Conservation (phyloP, 768 basidiomycete genomes). For the Ramaria rubella region DNA sequence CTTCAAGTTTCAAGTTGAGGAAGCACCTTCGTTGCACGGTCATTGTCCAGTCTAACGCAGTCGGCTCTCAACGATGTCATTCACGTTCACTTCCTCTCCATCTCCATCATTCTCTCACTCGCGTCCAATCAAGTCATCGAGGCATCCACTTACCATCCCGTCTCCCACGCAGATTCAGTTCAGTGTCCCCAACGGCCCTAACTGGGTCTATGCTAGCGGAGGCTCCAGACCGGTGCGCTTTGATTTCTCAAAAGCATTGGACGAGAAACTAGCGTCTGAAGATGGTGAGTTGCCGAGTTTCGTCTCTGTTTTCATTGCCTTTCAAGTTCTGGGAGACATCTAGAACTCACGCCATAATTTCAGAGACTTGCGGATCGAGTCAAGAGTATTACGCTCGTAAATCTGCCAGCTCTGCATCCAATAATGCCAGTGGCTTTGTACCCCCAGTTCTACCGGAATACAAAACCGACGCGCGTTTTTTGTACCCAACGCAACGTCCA, state of each 20-base stretch:
- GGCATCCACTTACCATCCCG: background rate
- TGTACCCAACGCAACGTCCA: conserved; percentile 1
- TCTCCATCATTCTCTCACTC: background rate
- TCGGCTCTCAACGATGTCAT: too few relatives aligned
- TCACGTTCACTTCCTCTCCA: background rate
- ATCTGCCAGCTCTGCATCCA: background rate
- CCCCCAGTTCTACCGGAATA: background rate
- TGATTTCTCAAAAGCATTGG: conserved; percentile 1
- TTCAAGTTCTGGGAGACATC: too few relatives aligned
- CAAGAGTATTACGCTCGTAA: conserved; percentile 1
- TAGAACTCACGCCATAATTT: background rate
- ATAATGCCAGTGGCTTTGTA: background rate
- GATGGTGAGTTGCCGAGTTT: background rate
- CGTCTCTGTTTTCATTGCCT: background rate
- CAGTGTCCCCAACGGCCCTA: background rate
- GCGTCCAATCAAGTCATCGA: background rate
- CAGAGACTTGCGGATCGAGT: conserved; percentile 4
- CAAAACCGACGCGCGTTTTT: background rate
- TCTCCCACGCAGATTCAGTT: background rate
- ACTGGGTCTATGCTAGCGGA: conserved; percentile 1
- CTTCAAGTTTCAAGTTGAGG: too few relatives aligned
- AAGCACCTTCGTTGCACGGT: too few relatives aligned
- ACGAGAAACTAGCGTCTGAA: background rate
- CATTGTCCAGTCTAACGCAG: too few relatives aligned
- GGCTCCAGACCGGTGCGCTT: background rate